A percentile compares a stretch with the other conserved stretches of the same genome.
These are phyloP conservation scores for Thraustochytrium striatum DNA, from an alignment of 352 stramenopile species.

Conservation along the genomic window DNA sequence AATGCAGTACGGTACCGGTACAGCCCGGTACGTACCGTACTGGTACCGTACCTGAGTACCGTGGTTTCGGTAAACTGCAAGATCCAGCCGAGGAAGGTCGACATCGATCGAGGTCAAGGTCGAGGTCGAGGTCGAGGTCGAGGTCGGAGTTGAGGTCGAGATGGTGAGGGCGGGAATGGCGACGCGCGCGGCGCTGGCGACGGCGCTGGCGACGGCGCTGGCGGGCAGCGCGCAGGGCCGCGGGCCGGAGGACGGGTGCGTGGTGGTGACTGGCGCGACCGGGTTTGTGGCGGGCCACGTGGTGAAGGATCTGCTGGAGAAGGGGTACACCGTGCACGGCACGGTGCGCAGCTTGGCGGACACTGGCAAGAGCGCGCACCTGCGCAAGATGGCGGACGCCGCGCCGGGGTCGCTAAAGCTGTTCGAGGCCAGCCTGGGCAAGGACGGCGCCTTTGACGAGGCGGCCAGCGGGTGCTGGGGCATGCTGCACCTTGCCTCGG, in stretches of 20 bases:
- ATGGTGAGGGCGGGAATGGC: too few species aligned
- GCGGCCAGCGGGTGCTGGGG: slow-evolving; percentile 49
- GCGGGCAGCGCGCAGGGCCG: background rate
- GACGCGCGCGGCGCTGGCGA: too few species aligned
- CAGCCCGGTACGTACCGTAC: too few species aligned
- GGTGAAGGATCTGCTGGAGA: slow-evolving; percentile 55
- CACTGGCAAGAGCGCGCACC: background rate
- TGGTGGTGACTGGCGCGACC: slow-evolving; percentile 59
- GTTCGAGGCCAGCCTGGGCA: slow-evolving; percentile 18
- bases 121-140: too few species aligned
- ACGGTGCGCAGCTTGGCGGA: slow-evolving; percentile 55
- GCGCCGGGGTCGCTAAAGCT: slow-evolving; percentile 21
- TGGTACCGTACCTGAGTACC: too few species aligned
- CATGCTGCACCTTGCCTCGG: slow-evolving; percentile 57
- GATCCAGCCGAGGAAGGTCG: too few species aligned
- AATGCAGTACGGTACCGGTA: too few species aligned
- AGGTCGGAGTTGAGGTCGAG: too few species aligned
- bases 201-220: background rate
- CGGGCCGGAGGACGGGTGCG: slow-evolving; percentile 25
- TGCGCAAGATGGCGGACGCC: background rate
- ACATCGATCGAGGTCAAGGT: too few species aligned
- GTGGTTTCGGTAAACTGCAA: too few species aligned
- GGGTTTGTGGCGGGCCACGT: slow-evolving; percentile 62
- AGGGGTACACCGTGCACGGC: slow-evolving; percentile 58
- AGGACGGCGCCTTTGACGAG: slow-evolving; percentile 26